Percentiles rank a stretch among this genome's conserved stretches.
These are phyloP conservation scores for Asterochloris sp. DNA, from an alignment of 139 green algal species.

Conservation along the genomic window DNA sequence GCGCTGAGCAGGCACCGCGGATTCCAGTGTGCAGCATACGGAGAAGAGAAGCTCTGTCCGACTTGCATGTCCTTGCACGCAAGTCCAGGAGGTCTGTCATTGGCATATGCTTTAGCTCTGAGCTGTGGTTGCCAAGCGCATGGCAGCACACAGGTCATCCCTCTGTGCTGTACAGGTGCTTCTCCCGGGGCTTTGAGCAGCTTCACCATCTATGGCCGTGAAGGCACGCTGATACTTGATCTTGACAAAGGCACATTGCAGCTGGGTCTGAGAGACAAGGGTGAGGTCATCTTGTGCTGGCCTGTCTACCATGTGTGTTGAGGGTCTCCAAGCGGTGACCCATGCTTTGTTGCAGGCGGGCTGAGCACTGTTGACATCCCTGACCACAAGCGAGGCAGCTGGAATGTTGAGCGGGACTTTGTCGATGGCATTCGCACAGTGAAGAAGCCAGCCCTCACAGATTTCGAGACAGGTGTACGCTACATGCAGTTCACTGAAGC, in stretches of 20 bases:
- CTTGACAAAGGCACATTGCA: constrained; percentile 15
- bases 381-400: constrained; percentile 2
- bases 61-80: neutral
- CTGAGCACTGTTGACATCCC: constrained; percentile 20
- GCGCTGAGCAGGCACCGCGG: neutral
- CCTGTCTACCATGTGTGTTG: neutral
- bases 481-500: constrained; percentile 47
- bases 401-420: constrained; percentile 38
- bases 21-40: neutral
- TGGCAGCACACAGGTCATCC: neutral
- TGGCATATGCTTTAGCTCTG: neutral
- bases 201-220: constrained; percentile 26
- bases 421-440: constrained; percentile 22
- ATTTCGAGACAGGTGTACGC: constrained; percentile 13
- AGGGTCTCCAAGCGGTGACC: neutral
- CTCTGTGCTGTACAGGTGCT: constrained; percentile 13
- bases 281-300: neutral
- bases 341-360: neutral
- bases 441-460: constrained; percentile 16
- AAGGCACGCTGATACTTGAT: constrained; percentile 33
- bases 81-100: neutral
- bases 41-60: neutral
- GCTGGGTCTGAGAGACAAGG: constrained; percentile 16
- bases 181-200: neutral
- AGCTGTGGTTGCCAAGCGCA: neutral